A percentile compares a stretch with the other conserved stretches of the same genome.
Evolutionary conservation across 768 basidiomycete species (phyloP).

Genomic region (Clathrus columnatus): DNA sequence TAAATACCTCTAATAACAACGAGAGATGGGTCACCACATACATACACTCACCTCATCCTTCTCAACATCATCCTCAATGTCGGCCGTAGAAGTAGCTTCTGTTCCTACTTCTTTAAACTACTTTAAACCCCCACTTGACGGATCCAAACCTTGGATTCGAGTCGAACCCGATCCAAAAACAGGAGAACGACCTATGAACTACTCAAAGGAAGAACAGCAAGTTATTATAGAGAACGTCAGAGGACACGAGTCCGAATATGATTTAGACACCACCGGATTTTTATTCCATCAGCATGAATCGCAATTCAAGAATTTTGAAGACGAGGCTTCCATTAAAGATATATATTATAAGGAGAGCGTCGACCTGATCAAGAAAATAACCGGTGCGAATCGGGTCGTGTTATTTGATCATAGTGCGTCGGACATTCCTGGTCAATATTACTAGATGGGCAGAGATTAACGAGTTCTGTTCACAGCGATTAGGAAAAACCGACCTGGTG

Average conservation of each 20-base stretch:
- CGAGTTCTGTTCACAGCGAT: conserved; percentile 25
- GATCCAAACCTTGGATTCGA: conserved; percentile 30
- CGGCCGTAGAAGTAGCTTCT: background rate
- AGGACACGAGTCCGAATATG: conserved; percentile 24
- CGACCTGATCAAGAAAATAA: conserved; percentile 30
- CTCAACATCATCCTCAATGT: background rate
- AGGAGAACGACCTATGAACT: conserved; percentile 32
- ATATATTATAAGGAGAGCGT: conserved; percentile 34
- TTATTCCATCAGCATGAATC: conserved; percentile 25
- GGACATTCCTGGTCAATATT: no score
- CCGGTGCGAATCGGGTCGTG: conserved; percentile 30
- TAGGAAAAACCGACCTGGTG: conserved; percentile 31
- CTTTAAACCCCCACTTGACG: conserved; percentile 29
- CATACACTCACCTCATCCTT: no score
- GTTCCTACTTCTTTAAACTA: conserved; percentile 22
- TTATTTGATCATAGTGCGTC: conserved; percentile 36
- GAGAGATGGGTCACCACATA: no score
- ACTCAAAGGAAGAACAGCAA: conserved; percentile 12
- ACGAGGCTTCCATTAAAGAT: conserved; percentile 27
- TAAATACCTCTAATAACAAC: no score
- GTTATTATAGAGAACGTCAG: conserved; percentile 25
- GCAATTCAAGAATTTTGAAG: conserved; percentile 19
- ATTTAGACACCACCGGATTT: conserved; percentile 35
- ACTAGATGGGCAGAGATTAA: background rate
- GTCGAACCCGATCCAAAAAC: conserved; percentile 28